Evolutionary conservation across 2,329 filamentous ascomycete species (phyloP), one percentile per base, ranked within the genome.

Genomic region (Nemania sp.): DNA sequence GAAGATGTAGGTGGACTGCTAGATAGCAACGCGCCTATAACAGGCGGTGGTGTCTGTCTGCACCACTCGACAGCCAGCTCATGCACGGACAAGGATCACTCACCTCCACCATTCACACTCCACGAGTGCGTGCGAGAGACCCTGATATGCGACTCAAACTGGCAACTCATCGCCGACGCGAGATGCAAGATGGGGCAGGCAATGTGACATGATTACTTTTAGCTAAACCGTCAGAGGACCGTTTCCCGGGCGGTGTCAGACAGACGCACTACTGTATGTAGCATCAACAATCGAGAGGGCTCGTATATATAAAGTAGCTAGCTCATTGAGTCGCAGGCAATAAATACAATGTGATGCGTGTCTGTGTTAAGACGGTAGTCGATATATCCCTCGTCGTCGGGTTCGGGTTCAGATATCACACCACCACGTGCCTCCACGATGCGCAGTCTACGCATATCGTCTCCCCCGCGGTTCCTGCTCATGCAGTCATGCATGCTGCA

Each of bases 121-220:
- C 27, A 18, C 38, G 38, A 41, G 11, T 15, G 38, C 18, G 38
- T 41, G 38, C 18, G 11, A 15, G 38, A 26, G 35, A 43, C 53
- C 53, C 53, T 55, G 53, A 26, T n/a, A 24, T 22, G 4, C 55
- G 26, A 58, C 55, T 58, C 41, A 32, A 58, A 47, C 24, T 22
- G 55, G 55, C 24, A 47, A 45, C 24, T 47, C 41, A 13, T 22
- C 55, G 56, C 43, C 26, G 24, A 41, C 38, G 38, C 38, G 13
- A 41, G 38, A 41, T 27, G 27, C 43, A 59, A 20, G n/a, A 47
- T 49, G 7, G 2, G n/a, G 32, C 6, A 8, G 32, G 56, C 56
- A 49, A 35, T 35, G 20, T n/a, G 43, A 59, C 56, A 20, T 18
- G 45, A 2, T 15, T 2, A 5, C 15, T 15, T 15, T 18, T 41